Percentiles rank a stretch among this genome's conserved stretches.
Evolutionary conservation across 768 basidiomycete species (phyloP).

Genomic region (Lactarius deliciosus): DNA sequence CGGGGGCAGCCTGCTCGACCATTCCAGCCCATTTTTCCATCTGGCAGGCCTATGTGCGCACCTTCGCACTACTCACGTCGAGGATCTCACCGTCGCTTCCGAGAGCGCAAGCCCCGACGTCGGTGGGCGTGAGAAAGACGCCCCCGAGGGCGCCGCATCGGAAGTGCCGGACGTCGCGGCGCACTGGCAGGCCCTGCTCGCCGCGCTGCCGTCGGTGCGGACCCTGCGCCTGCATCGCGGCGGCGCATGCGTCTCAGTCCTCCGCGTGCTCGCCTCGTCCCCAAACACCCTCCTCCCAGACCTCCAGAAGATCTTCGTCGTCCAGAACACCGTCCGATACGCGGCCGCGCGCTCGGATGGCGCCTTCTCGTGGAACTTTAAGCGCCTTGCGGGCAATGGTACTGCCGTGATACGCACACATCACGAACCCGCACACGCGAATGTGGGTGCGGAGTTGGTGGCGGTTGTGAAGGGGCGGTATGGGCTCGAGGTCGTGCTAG

Average conservation of each 20-base stretch:
- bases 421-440: neutral
- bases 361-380: constrained; percentile 12
- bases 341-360: neutral
- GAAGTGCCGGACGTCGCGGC: neutral
- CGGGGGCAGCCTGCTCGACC: constrained; percentile 12
- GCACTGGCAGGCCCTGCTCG: constrained; percentile 8
- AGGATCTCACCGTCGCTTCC: neutral
- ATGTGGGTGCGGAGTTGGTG: constrained; percentile 14
- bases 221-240: constrained; percentile 3
- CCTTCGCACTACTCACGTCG: constrained; percentile 5
- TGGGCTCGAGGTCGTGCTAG: constrained; percentile 15
- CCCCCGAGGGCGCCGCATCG: neutral
- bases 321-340: neutral
- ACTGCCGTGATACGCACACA: neutral
- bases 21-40: constrained; percentile 25
- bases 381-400: constrained; percentile 7
- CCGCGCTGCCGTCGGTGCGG: constrained; percentile 3
- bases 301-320: constrained; percentile 16
- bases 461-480: constrained; percentile 9
- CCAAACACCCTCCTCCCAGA: constrained; percentile 1
- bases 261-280: neutral
- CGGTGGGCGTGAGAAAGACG: neutral
- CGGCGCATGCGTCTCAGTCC: neutral
- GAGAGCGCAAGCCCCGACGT: neutral
- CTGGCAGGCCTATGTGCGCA: constrained; percentile 11